phyloP scores from a whole-genome alignment of 139 green algal genomes.

The Tetradesmus lagerheimii region DNA sequence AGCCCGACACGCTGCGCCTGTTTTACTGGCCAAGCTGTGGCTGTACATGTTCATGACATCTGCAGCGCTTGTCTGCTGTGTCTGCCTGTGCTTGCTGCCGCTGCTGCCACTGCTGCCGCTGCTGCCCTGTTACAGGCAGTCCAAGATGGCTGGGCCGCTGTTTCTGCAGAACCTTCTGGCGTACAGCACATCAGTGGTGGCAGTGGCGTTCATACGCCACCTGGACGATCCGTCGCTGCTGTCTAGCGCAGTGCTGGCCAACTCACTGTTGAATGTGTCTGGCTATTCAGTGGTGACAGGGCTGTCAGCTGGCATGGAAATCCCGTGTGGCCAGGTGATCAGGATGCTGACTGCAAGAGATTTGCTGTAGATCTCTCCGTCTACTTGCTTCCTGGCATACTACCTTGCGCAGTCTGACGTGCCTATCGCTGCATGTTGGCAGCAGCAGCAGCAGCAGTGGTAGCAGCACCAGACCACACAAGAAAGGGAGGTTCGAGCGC shows the following conservation, averaged over 20 bases:
- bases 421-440: too few relatives aligned
- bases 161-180: constrained; percentile 56
- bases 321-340: constrained; percentile 69
- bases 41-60: neutral
- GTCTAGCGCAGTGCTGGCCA: constrained; percentile 61
- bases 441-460: too few relatives aligned
- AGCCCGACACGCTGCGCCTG: too few relatives aligned
- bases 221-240: constrained; percentile 53
- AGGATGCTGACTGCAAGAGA: too few relatives aligned
- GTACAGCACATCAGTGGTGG: constrained; percentile 50
- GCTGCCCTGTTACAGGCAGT: constrained; percentile 35
- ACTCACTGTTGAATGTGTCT: constrained; percentile 79
- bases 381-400: too few relatives aligned
- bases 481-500: too few relatives aligned
- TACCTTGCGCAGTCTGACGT: too few relatives aligned
- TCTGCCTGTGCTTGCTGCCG: neutral
- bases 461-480: too few relatives aligned
- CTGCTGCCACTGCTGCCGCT: neutral
- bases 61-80: neutral
- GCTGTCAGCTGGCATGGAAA: constrained; percentile 76
- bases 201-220: constrained; percentile 60
- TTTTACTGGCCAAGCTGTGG: neutral
- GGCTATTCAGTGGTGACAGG: constrained; percentile 68
- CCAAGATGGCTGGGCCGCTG: constrained; percentile 47
- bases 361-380: too few relatives aligned